These are phyloP conservation scores for Sphenostylis stenocarpa DNA, from an alignment of 306 rosid species.

Conservation along the genomic window DNA sequence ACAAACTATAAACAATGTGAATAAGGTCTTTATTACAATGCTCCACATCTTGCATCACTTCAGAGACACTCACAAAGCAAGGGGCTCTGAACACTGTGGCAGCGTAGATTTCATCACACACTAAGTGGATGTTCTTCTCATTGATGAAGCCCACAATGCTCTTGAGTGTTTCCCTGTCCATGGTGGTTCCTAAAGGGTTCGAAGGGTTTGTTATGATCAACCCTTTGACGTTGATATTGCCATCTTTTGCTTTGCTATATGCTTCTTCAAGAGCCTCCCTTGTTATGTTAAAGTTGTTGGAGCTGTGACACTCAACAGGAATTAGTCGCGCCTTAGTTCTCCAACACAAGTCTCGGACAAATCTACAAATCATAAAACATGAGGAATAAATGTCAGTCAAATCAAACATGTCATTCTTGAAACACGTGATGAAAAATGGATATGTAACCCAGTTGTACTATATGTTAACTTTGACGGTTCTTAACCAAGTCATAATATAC, in stretches of 20 bases:
- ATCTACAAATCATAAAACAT: conserved; percentile 48
- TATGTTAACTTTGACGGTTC: conserved; percentile 1
- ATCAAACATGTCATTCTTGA: background rate
- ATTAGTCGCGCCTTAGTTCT: conserved; percentile 65
- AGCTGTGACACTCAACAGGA: conserved; percentile 69
- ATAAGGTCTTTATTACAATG: conserved; percentile 57
- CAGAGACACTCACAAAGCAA: conserved; percentile 53
- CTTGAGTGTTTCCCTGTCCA: conserved; percentile 57
- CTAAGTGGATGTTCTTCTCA: conserved; percentile 72
- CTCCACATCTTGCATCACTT: conserved; percentile 53
- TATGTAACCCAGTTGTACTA: background rate
- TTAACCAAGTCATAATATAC: background rate
- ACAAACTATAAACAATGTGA: conserved; percentile 76
- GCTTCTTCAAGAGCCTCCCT: conserved; percentile 70
- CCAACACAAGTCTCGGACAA: conserved; percentile 76
- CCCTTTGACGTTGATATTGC: conserved; percentile 66
- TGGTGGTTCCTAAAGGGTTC: conserved; percentile 73
- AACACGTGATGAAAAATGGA: background rate
- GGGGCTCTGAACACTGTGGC: conserved; percentile 68
- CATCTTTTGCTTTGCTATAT: conserved; percentile 50
- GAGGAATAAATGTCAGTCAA: background rate
- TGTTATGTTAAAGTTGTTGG: conserved; percentile 68
- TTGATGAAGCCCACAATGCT: conserved; percentile 63
- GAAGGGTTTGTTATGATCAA: conserved; percentile 86
- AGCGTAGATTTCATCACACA: conserved; percentile 83